Conservation (phyloP, 1,284 basidiomycete genomes). For the Pseudozyma sp. region DNA sequence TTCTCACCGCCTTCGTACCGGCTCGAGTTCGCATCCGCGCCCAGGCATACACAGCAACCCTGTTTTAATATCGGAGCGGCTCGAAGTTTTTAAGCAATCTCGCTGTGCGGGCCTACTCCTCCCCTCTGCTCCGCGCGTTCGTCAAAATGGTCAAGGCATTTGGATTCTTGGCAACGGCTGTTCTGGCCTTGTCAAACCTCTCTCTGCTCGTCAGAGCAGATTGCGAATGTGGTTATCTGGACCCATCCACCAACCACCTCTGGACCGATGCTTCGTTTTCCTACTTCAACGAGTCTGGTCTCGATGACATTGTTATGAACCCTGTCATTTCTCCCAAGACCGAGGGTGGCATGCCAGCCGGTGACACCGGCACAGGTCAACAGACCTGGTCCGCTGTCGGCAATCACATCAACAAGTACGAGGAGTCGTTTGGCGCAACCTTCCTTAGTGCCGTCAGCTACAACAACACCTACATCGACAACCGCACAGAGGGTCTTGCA, state of each 20-base stretch:
- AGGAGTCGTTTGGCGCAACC: conserved; percentile 53
- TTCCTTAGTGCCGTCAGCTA: conserved; percentile 43
- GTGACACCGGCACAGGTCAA: conserved; percentile 46
- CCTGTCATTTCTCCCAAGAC: conserved; percentile 40
- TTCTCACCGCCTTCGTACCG: conserved; percentile 21
- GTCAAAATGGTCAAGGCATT: conserved; percentile 33
- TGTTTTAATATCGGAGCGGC: not conserved
- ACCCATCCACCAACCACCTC: conserved; percentile 52
- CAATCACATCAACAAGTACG: conserved; percentile 49
- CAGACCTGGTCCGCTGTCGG: conserved; percentile 54
- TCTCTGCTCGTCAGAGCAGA: conserved; percentile 28
- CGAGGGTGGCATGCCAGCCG: conserved; percentile 25
- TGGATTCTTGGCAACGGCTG: conserved; percentile 19
- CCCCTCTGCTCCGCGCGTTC: not conserved
- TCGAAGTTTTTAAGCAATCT: not conserved
- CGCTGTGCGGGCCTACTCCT: conserved; percentile 9
- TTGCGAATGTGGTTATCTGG: conserved; percentile 61
- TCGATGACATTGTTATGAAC: conserved; percentile 47
- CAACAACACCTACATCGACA: conserved; percentile 56
- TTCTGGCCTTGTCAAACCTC: conserved; percentile 32
- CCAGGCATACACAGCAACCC: conserved; percentile 3
- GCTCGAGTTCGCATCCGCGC: not conserved
- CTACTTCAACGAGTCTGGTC: conserved; percentile 61
- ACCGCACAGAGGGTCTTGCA: conserved; percentile 46
- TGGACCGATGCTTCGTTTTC: conserved; percentile 61